Conservation (phyloP, 495 filamentous ascomycete genomes). For the Massariosphaeria phaeospora region DNA sequence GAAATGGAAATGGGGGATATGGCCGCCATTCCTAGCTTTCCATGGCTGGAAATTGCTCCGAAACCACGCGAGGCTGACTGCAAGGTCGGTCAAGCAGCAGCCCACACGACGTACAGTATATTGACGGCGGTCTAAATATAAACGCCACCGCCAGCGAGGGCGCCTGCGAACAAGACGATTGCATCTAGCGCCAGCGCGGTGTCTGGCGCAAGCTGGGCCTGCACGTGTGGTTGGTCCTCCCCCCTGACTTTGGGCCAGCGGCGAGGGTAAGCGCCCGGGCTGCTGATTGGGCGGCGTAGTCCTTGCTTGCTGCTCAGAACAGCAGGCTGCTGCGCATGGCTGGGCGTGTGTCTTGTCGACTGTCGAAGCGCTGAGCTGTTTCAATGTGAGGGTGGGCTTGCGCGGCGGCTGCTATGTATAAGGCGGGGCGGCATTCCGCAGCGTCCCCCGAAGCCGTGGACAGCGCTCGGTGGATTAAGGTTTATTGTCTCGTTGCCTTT, state of each 20-base stretch:
- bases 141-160: neutral
- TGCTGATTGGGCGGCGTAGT: conserved; percentile 10
- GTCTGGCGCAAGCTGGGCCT: neutral
- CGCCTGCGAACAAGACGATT: neutral
- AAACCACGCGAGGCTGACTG: conserved; percentile 6
- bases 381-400: conserved; percentile 28
- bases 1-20: too few species aligned
- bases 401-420: conserved; percentile 3
- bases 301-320: conserved; percentile 3
- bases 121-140: neutral
- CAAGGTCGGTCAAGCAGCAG: too few species aligned
- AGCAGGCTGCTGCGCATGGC: neutral
- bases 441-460: neutral
- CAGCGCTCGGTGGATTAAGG: too few species aligned
- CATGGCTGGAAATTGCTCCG: neutral
- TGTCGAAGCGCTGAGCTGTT: conserved; percentile 28
- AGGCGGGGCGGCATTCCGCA: conserved; percentile 6
- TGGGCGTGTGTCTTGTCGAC: neutral
- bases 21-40: too few species aligned
- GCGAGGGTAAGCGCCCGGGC: conserved; percentile 27
- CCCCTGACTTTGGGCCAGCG: conserved; percentile 6
- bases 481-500: too few species aligned
- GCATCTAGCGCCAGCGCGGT: conserved; percentile 4
- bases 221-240: conserved; percentile 5
- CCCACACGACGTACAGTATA: neutral